Base-by-base conservation (phyloP, 345 rosid genomes). In the Gossypium stocksii region DNA sequence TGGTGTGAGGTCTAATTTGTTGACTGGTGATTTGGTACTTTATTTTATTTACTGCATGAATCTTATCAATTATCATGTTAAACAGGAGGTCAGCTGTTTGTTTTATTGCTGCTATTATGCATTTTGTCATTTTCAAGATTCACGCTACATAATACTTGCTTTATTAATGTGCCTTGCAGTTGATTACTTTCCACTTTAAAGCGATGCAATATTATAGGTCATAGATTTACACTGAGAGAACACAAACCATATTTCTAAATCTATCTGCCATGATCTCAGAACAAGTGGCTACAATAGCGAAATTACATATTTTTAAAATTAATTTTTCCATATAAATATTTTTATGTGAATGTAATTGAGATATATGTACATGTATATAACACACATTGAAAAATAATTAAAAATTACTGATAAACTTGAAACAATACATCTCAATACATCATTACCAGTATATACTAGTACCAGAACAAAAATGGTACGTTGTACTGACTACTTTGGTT, bases 1-100 rank as follows among this genome's bases (percentile, higher is more conserved):
- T 19, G 46, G 27, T 29, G n/a, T 69, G 66, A 57, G 75, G 43
- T 51, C 27, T 75, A 16, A 27, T 54, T 65, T 15, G 70, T 57
- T 57, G 3, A 45, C 57, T 38, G 29, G 19, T 46, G 16, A 48
- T 51, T 70, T 56, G 45, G 49, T 59, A 4, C 14, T 52, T 53
- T 43, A 4, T 48, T 59, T 41, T 43, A 13, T 66, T 71, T 70
- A 41, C 46, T 43, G 45, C 52, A 51, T n/a, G 34, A 72, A 43
- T 54, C 54, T 29, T 49, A 64, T 27, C 59, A 64, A 17, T 57
- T 56, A 46, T 27, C 60, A 64, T 73, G 46, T 65, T 19, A 72
- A 69, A 25, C 5, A 15, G 72, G 25, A 17, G 64, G 69, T 72
- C 72, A 65, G 59, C 27, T 54, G 20, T 65, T 22, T 1, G 8